These are phyloP conservation scores for Phanerochaete sordida DNA, from an alignment of 768 basidiomycete genomes.

Conservation along the genomic window DNA sequence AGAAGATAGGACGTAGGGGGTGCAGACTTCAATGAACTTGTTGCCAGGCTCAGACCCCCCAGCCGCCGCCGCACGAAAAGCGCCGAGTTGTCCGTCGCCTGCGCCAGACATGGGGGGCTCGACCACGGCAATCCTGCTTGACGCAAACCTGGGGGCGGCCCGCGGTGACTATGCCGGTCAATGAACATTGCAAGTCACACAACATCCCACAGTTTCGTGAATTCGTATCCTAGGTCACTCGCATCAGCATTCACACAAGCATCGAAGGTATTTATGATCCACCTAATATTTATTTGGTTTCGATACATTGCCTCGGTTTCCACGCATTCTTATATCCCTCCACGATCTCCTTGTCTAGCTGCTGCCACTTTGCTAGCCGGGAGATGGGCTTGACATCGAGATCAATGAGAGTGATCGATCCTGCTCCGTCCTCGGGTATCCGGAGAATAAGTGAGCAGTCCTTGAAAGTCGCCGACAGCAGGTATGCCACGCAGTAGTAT, in stretches of 20 bases:
- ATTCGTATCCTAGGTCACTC: no score
- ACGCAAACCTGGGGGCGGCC: background rate
- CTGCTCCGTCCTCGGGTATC: conserved; percentile 17
- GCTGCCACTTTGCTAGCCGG: conserved; percentile 66
- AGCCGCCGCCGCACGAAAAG: no score
- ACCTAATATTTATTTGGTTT: background rate
- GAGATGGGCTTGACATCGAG: conserved; percentile 75
- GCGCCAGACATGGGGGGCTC: no score
- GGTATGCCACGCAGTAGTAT: conserved; percentile 67
- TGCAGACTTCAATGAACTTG: no score
- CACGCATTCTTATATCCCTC: conserved; percentile 30
- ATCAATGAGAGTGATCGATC: conserved; percentile 73
- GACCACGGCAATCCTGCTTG: background rate
- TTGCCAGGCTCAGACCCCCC: no score
- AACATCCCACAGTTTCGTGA: background rate
- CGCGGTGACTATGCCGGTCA: background rate
- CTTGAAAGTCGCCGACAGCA: conserved; percentile 93
- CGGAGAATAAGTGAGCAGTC: conserved; percentile 81
- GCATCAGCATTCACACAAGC: no score
- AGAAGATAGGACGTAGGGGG: no score
- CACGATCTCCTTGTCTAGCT: conserved; percentile 69
- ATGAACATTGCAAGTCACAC: background rate
- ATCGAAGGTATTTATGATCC: no score
- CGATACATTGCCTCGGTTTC: conserved; percentile 6
- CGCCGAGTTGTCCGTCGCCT: no score